A percentile compares a stretch with the other conserved stretches of the same genome.
Conservation (phyloP, 1,139 yeast species). For the Hyphopichia wangnamkhiaoensis region DNA sequence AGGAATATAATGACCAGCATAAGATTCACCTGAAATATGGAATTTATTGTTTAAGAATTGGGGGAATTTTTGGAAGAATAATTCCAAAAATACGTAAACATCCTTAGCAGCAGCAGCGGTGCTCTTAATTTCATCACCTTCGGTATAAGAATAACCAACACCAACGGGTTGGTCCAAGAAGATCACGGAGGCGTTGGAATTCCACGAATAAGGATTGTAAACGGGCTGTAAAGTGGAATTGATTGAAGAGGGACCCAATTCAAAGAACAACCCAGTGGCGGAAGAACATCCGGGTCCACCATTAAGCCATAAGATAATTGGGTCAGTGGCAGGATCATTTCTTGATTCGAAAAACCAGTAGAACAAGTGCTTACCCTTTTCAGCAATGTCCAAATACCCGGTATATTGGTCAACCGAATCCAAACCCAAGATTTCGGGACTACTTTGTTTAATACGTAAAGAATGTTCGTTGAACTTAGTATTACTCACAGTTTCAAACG, state of each 20-base stretch:
- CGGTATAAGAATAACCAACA: constrained; percentile 78
- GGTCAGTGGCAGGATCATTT: constrained; percentile 84
- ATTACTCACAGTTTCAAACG: constrained; percentile 22
- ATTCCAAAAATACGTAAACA: constrained; percentile 73
- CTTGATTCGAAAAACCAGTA: constrained; percentile 91
- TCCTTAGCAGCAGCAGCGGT: constrained; percentile 78
- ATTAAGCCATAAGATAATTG: constrained; percentile 83
- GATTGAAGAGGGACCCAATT: constrained; percentile 83
- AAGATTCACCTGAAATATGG: constrained; percentile 88
- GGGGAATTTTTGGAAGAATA: constrained; percentile 76
- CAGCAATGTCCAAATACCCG: constrained; percentile 61
- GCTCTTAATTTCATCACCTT: constrained; percentile 52
- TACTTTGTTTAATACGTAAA: constrained; percentile 40
- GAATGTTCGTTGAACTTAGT: constrained; percentile 34
- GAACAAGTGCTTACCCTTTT: constrained; percentile 70
- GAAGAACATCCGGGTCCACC: constrained; percentile 95
- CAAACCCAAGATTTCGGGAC: constrained; percentile 48
- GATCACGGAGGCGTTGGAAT: constrained; percentile 83
- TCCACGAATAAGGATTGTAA: constrained; percentile 83
- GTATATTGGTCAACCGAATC: constrained; percentile 64
- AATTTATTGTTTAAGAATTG: constrained; percentile 57
- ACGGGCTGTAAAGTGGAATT: constrained; percentile 67
- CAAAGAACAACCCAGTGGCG: constrained; percentile 86
- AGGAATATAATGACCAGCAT: constrained; percentile 88
- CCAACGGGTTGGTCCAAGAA: constrained; percentile 95